Conservation (phyloP, 495 filamentous ascomycete species). For the Penicilliopsis zonata region DNA sequence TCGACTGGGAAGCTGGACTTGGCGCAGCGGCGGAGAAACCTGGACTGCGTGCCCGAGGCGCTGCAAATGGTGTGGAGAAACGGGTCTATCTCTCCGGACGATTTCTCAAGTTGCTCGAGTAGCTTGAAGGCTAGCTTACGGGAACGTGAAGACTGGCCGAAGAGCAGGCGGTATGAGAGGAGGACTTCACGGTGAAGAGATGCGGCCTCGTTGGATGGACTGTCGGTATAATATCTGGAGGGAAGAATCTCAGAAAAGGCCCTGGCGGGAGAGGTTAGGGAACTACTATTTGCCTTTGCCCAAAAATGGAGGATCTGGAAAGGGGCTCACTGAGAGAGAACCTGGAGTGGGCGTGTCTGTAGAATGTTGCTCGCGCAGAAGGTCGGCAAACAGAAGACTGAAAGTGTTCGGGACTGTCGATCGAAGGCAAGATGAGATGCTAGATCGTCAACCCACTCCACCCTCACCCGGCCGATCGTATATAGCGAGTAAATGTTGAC, state of each 20-base stretch:
- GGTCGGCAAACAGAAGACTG: conserved; percentile 1
- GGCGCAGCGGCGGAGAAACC: too few relatives aligned
- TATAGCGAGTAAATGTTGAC: background rate
- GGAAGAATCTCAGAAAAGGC: too few relatives aligned
- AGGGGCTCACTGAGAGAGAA: background rate
- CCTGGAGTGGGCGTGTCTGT: background rate
- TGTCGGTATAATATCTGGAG: background rate
- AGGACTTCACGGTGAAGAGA: conserved; percentile 2
- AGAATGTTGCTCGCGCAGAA: background rate
- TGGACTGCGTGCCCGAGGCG: too few relatives aligned
- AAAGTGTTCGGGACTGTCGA: background rate
- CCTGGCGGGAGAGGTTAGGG: too few relatives aligned
- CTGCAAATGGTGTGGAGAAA: background rate
- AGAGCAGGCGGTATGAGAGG: conserved; percentile 4
- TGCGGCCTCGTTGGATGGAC: background rate
- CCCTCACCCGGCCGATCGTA: background rate
- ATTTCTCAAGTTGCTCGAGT: background rate
- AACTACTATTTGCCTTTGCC: too few relatives aligned
- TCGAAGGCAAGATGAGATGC: conserved; percentile 1
- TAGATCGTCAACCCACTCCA: conserved; percentile 1
- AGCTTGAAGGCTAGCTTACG: conserved; percentile 1
- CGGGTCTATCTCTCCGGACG: background rate
- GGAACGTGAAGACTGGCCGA: conserved; percentile 1
- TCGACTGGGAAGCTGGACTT: background rate
- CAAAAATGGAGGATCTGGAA: background rate